These are phyloP conservation scores for Cyberlindnera saturnus DNA, from an alignment of 805 yeast species.

Conservation along the genomic window DNA sequence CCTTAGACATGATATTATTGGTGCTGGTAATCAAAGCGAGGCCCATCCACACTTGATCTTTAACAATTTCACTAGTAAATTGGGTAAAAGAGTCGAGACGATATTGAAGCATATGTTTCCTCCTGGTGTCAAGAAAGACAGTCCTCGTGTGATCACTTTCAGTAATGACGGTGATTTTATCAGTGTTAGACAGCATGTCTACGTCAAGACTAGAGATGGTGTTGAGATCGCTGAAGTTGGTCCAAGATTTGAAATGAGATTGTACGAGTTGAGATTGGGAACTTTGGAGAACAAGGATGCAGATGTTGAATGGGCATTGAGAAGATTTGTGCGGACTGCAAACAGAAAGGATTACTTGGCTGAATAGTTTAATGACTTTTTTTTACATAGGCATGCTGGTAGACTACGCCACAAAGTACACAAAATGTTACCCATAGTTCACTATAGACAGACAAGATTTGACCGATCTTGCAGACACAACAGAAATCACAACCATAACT, in stretches of 20 bases:
- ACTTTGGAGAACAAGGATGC: slow-evolving; percentile 94
- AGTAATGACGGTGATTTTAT: slow-evolving; percentile 88
- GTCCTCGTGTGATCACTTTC: slow-evolving; percentile 89
- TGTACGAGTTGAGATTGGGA: slow-evolving; percentile 83
- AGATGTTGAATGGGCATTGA: slow-evolving; percentile 93
- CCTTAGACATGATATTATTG: slow-evolving; percentile 83
- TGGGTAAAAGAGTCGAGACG: slow-evolving; percentile 78
- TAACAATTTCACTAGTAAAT: slow-evolving; percentile 75
- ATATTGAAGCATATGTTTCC: slow-evolving; percentile 88
- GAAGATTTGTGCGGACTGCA: slow-evolving; percentile 92
- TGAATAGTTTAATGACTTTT: slow-evolving; percentile 6
- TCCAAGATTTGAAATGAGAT: slow-evolving; percentile 96
- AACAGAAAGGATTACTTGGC: slow-evolving; percentile 83
- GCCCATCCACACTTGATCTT: slow-evolving; percentile 91
- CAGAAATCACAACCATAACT: neutral
- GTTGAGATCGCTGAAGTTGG: slow-evolving; percentile 96
- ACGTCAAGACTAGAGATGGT: slow-evolving; percentile 79
- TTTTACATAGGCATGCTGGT: no score
- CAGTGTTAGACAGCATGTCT: slow-evolving; percentile 91
- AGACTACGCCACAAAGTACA: neutral
- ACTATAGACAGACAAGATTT: neutral
- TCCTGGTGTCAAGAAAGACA: slow-evolving; percentile 90
- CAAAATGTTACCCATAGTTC: neutral
- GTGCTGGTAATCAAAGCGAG: slow-evolving; percentile 84
- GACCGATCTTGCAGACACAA: neutral